Evolutionary conservation across 495 filamentous ascomycete species (phyloP), one percentile per base, ranked within the genome.

Genomic region (Aspergillus indologenus): DNA sequence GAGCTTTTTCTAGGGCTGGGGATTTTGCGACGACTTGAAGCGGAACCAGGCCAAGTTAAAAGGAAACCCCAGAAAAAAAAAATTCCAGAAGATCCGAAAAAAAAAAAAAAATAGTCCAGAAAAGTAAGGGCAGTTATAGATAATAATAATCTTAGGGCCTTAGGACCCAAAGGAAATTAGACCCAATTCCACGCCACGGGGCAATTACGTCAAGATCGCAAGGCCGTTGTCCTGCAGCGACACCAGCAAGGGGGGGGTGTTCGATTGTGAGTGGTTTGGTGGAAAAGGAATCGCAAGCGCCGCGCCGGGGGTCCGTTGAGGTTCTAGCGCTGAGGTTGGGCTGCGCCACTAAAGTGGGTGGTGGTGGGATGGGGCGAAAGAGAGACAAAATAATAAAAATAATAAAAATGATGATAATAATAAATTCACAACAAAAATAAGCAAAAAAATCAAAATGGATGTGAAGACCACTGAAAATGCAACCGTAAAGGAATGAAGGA

Each of bases 201-300:
- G 57, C 60, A 61, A 66, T 66, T 66, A 66, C 64, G 64, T 66
- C 64, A 66, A 61, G 58, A 58, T 58, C 57, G 46, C 44, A 49
- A 51, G 57, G 59, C 53, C 48, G 59, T 61, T 62, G 59, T 61
- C 59, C 56, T 65, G 57, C 63, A 62, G 63, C 56, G 47, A 55
- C 53, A 60, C 54, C 57, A 60, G 51, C 54, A 58, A 40, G 55
- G 21, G 46, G 54, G 44, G 22, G 52, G 34, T 40, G 34, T 4
- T 11, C 34, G 34, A 40, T 8, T 40, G 34, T 4, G 34, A 40
- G 34, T 40, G 34, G 34, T 29, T 29, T 29, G 26, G 26, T 29
- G 26, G 26, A 52, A 56, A 66, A 57, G 56, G 45, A 54, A 60
- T 57, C 54, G 57, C 57, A 61, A 48, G 57, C 51, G 43, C 45